These are phyloP conservation scores for Henningerozyma blattae DNA, from an alignment of 805 yeast species.

Conservation along the genomic window DNA sequence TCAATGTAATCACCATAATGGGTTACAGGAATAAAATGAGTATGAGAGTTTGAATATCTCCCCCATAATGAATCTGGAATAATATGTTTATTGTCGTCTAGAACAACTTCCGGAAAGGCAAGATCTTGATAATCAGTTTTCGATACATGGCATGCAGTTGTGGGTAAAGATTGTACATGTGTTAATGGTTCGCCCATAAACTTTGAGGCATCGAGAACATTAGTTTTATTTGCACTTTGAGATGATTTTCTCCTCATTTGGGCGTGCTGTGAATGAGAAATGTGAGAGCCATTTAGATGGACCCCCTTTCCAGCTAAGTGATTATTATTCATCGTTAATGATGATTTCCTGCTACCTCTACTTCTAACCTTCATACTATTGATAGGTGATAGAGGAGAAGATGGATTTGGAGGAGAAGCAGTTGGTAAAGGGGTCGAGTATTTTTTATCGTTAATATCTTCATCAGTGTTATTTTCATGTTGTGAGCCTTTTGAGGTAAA, in stretches of 20 bases:
- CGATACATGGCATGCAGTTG: conserved; percentile 6
- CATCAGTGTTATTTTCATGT: neutral
- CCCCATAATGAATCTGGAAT: conserved; percentile 72
- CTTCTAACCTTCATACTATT: neutral
- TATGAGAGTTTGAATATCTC: conserved; percentile 38
- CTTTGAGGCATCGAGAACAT: neutral
- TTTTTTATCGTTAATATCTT: neutral
- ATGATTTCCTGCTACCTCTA: neutral
- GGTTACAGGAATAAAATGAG: conserved; percentile 17
- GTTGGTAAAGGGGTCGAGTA: neutral
- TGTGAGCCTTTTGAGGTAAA: conserved; percentile 18
- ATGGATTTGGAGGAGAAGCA: neutral
- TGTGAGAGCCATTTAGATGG: too few species aligned
- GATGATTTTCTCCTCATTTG: neutral
- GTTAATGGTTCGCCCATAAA: conserved; percentile 5
- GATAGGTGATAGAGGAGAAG: neutral
- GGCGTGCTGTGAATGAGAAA: too few species aligned
- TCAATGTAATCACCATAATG: conserved; percentile 1
- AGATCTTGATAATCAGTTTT: conserved; percentile 2
- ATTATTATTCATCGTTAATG: neutral
- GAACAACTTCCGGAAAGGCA: conserved; percentile 62
- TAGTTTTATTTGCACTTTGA: neutral
- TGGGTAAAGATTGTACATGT: conserved; percentile 13
- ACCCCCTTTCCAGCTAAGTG: too few species aligned
- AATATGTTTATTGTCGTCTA: conserved; percentile 86